Evolutionary conservation across 371 early-diverging fungal genomes (phyloP), one percentile per base, ranked within the genome.

Genomic region (Rhizopus stolonifer): DNA sequence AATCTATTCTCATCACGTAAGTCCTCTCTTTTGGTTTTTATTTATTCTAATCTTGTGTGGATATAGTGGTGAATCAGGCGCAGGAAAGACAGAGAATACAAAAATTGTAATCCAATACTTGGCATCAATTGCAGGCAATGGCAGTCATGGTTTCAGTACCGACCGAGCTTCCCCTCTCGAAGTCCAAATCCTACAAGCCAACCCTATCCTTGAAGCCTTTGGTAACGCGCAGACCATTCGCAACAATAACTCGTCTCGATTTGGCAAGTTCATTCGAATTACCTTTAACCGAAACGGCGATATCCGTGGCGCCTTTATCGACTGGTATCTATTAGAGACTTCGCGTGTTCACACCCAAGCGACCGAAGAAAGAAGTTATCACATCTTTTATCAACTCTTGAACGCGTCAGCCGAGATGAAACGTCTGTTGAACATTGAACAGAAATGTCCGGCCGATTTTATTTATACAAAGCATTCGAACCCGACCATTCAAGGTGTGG

Each of bases 81-180:
- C 99, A 22, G 99, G 99, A 48, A 99, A 99, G 75, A 99, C 99
- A 8, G 99, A 98, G 72, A 99, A 98, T 74, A 98, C 99, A 15
- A 99, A 99, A 64, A 95, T 95, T 58, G 97, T 99, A n/a, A 99
- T 99, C 49, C 95, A 97, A 65, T 99, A 98, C 74, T 76, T 99
- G 44, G 90, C 99, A 0, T 82, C 92, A 1, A 87, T 95, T 29
- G 95, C 97, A 2, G 77, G 86, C 23, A 84, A 84, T 34, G 52
- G 58, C 8, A 61, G 57, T 61, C 49, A 69, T 54, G 60, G 54
- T 5, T 59, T 52, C 43, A 43, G 54, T 42, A 55, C 76, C 54
- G 50, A 65, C 34, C 68, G 63, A 25, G 3, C 51, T 18, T 56
- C 32, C 32, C 74, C 70, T 40, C 79, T 99, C 19, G 97, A 99